Evolutionary conservation across 495 filamentous ascomycete genomes (phyloP), one percentile per base, ranked within the genome.

Genomic region (Penicillium coffeae): DNA sequence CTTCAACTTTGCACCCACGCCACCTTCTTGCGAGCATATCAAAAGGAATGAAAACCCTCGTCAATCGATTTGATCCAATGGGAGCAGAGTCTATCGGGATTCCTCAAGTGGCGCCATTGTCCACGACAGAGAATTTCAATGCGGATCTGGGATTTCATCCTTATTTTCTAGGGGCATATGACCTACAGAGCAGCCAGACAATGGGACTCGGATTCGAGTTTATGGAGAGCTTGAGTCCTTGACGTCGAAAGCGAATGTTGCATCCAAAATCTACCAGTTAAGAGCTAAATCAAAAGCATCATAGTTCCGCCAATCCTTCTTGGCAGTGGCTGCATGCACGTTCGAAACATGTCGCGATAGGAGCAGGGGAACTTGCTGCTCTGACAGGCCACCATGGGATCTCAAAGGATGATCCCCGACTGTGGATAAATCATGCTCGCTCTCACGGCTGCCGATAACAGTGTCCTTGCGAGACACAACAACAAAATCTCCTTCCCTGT

Each of bases 241-340:
- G 25, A 30, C 10, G 10, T 10, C 25, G 4, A 10, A 30, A 30
- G 10, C 10, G 25, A 30, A 4, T 38, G 13, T 13, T n/a, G 25
- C 21, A 8, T 10, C 1, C 21, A 3, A 30, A 2, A 18, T 18
- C 27, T 30, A 45, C 6, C 25, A 45, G 33, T 45, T 45, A 8
- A 45, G 22, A 19, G 20, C 42, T 20, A 45, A 32, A 45, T 45
- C 42, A 45, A 45, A 45, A 12, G 33, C 20, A 45, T 45, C 42
- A 33, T 33, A 45, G 33, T 45, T 45, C 42, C 42, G 30, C 42
- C 42, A 45, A 16, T 13, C 21, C 30, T 18, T 33, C 15, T 2
- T 2, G 20, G 1, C 40, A 1, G 1, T 13, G 21, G 10, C 38
- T 20, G 2, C 38, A 6, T 30, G n/a, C 5, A 8, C 20, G 12